Conservation (phyloP, 345 rosid genomes). For the Noccaea caerulescens region DNA sequence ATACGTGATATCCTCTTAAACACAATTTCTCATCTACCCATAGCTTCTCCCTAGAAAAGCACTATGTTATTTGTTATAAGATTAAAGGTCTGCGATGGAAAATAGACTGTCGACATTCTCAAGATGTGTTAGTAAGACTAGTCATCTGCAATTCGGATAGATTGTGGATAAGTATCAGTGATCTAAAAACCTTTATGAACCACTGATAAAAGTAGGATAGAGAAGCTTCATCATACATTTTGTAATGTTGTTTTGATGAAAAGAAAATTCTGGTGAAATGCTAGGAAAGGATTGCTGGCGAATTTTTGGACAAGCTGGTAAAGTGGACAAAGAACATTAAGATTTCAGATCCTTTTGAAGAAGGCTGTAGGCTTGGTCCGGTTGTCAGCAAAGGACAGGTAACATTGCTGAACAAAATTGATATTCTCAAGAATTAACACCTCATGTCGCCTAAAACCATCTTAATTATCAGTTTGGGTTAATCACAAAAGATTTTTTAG, state of each 20-base stretch:
- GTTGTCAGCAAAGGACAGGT: conserved; percentile 89
- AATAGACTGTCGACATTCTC: not conserved
- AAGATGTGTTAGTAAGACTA: not conserved
- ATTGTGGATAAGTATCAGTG: conserved; percentile 16
- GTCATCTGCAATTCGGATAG: conserved; percentile 13
- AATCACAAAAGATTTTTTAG: not conserved
- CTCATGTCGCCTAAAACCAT: not conserved
- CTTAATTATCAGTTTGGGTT: conserved; percentile 1
- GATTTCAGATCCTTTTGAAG: conserved; percentile 92
- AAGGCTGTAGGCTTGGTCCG: conserved; percentile 94
- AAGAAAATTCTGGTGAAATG: conserved; percentile 33
- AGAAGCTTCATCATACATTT: conserved; percentile 17
- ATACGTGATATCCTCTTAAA: not conserved
- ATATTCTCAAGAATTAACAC: conserved; percentile 16
- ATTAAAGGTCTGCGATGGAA: not conserved
- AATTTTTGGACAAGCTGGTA: conserved; percentile 71
- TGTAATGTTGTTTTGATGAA: conserved; percentile 23
- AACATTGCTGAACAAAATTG: conserved; percentile 30
- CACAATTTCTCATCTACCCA: conserved; percentile 5
- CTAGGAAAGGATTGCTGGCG: conserved; percentile 77
- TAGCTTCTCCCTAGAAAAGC: conserved; percentile 10
- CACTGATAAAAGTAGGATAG: not conserved
- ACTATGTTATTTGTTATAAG: not conserved
- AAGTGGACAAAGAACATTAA: conserved; percentile 81
- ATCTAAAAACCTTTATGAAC: not conserved